Conservation (phyloP, 2,329 filamentous ascomycete genomes). For the Mycosphaerelloides madeirae region DNA sequence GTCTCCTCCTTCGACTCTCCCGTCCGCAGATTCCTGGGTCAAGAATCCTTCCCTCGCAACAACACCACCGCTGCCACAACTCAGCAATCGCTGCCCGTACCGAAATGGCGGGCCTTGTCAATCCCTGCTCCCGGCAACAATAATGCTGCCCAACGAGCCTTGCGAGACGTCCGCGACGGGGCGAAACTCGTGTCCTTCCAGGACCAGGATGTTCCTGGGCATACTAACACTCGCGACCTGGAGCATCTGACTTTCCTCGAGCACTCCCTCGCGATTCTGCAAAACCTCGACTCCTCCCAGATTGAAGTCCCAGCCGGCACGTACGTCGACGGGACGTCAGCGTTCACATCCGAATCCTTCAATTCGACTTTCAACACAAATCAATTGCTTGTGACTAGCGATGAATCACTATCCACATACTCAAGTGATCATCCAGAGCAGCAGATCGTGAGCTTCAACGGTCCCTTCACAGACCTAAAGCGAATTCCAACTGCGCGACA, state of each 20-base stretch:
- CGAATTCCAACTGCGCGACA: conserved; percentile 65
- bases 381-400: conserved; percentile 25
- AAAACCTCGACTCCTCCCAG: conserved; percentile 61
- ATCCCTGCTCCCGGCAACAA: not conserved
- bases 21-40: conserved; percentile 18
- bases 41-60: not conserved
- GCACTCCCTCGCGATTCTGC: conserved; percentile 68
- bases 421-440: conserved; percentile 7
- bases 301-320: conserved; percentile 32
- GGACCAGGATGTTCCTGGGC: not conserved
- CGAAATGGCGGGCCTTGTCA: conserved; percentile 26
- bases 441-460: conserved; percentile 36
- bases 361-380: conserved; percentile 24
- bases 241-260: conserved; percentile 64
- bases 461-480: conserved; percentile 58
- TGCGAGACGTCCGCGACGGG: not conserved
- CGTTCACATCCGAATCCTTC: conserved; percentile 36
- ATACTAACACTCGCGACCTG: conserved; percentile 2
- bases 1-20: conserved; percentile 41
- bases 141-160: not conserved
- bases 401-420: conserved; percentile 6
- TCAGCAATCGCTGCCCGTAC: conserved; percentile 11
- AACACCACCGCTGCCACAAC: conserved; percentile 2
- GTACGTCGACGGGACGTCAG: conserved; percentile 31
- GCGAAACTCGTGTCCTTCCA: not conserved